A percentile compares a stretch with the other conserved stretches of the same genome.
These are phyloP conservation scores for Laguncularia racemosa DNA, from an alignment of 345 rosid species.

Conservation along the genomic window DNA sequence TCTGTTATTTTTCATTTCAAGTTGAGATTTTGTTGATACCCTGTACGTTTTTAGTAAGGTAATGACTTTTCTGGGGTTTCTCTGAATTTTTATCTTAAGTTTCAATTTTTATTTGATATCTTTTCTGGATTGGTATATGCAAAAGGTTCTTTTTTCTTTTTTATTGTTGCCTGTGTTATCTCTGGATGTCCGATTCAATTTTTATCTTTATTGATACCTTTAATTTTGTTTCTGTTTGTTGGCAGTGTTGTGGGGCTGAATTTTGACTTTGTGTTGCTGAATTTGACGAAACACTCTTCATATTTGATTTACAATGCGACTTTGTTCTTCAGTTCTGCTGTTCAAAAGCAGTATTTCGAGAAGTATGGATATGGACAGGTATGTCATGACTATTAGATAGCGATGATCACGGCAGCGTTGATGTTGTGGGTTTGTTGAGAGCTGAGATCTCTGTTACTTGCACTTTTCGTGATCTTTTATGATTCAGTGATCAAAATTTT, in stretches of 20 bases:
- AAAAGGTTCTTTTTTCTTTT: too few species aligned
- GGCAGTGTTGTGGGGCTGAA: slow-evolving; percentile 85
- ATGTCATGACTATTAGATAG: not conserved
- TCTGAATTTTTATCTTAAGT: not conserved
- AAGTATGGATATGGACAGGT: slow-evolving; percentile 60
- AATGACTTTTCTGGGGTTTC: not conserved
- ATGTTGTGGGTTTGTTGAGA: not conserved
- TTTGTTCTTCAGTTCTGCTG: slow-evolving; percentile 75
- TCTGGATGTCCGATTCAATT: not conserved
- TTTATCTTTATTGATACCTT: not conserved
- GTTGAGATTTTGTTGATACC: not conserved
- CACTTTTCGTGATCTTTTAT: too few species aligned
- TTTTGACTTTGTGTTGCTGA: slow-evolving; percentile 81
- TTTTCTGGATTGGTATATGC: not conserved
- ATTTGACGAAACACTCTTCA: slow-evolving; percentile 91
- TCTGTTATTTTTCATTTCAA: not conserved
- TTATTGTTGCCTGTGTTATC: not conserved
- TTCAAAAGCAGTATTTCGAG: slow-evolving; percentile 70
- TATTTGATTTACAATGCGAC: slow-evolving; percentile 80
- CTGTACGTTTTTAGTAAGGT: too few species aligned
- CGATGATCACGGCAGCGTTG: not conserved
- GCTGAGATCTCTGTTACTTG: not conserved
- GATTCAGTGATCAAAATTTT: too few species aligned
- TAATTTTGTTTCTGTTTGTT: not conserved
- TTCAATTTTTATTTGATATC: not conserved